Evolutionary conservation across 352 stramenopile species (phyloP), one percentile per base, ranked within the genome.

Genomic region (Phytophthora syringae): DNA sequence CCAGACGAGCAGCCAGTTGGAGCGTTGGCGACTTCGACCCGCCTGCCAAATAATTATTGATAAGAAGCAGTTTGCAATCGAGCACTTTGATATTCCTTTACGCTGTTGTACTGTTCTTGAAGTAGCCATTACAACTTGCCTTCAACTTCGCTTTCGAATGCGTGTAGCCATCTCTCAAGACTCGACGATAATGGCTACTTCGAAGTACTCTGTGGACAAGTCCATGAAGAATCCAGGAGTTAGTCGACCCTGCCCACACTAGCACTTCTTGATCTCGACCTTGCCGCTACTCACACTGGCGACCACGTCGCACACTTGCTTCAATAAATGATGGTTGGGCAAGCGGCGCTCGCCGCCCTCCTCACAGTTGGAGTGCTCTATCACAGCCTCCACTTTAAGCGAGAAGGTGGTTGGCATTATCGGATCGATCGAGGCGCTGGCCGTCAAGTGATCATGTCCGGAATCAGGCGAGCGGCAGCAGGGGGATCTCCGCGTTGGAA

Each of bases 281-380:
- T 78, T 74, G 10, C 82, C 79, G 20, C 79, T 71, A 40, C 75
- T 82, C 53, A 88, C 72, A 30, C 75, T 59, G 5, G 73, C 77
- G 39, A 95, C 90, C 53, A 93, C 80, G 44, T 95, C 85, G 64
- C 83, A 93, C 36, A 95, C 70, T 63, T 92, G 74, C 67, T 93
- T 90, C 63, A 95, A 84, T 79, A 95, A 84, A 72, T 93, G 86
- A 86, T 95, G 86, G 65, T 93, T 92, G 18, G 84, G 84, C 48
- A 90, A 67, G 25, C 79, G 76, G 27, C 77, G 77, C 39, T 88
- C 81, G n/a, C 67, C 67, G 21, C 77, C 72, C 50, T 70, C 57
- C 25, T 72, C 65, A 27, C 80, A 69, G 28, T 71, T 78, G 16
- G 65, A 76, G 44, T 77, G 45, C 25, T 82, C 81, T 39, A 76